These are phyloP conservation scores for Penicillium brevicompactum DNA, from an alignment of 2,329 filamentous ascomycete genomes.

Conservation along the genomic window DNA sequence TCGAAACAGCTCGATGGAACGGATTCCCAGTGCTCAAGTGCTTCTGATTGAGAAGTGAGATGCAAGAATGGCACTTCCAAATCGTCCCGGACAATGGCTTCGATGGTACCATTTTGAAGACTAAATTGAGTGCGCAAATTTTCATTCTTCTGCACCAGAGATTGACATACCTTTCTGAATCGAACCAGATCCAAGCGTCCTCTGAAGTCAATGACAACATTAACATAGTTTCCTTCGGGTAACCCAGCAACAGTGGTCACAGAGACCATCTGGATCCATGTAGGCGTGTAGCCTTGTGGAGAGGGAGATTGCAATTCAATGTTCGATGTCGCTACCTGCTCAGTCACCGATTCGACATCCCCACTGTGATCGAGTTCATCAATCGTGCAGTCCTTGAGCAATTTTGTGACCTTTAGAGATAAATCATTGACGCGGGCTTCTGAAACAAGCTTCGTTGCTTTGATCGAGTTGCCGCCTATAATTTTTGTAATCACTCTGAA, in stretches of 20 bases:
- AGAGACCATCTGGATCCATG: neutral
- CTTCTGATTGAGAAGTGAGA: neutral
- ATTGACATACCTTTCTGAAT: neutral
- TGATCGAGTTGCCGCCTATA: neutral
- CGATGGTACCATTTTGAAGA: neutral
- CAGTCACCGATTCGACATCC: neutral
- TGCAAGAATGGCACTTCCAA: neutral
- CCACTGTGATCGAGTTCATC: neutral
- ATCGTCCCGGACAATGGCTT: neutral
- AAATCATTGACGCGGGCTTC: neutral
- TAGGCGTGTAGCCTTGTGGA: neutral
- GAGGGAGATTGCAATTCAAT: neutral
- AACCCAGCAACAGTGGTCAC: neutral
- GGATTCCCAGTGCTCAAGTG: neutral
- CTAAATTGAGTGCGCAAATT: neutral
- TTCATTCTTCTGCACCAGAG: neutral
- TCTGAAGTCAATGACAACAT: neutral
- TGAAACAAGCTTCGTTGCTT: neutral
- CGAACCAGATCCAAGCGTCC: neutral
- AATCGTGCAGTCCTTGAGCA: neutral
- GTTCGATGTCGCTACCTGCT: neutral
- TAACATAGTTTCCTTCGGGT: neutral
- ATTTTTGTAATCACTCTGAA: no score
- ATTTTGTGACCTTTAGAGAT: neutral
- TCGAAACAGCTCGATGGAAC: no score